Percentiles rank a stretch among this genome's conserved stretches.
Evolutionary conservation across 2,329 filamentous ascomycete genomes (phyloP).

Genomic region (Pseudogymnoascus sp.): DNA sequence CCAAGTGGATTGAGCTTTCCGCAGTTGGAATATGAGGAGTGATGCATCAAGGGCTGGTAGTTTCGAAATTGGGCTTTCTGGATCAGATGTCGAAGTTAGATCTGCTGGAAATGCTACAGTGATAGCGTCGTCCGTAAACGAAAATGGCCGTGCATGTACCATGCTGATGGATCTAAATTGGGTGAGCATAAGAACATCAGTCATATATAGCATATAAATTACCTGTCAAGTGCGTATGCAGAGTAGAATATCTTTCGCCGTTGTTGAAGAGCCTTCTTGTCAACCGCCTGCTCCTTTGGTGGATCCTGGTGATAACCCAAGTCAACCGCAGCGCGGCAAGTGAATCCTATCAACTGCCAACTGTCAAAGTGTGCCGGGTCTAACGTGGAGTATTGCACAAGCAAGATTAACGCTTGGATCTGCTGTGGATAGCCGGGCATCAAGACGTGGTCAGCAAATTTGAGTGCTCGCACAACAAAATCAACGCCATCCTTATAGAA

Average conservation of each 20-base stretch:
- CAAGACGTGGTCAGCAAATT: constrained; percentile 73
- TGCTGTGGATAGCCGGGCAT: constrained; percentile 77
- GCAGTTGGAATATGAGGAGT: constrained; percentile 70
- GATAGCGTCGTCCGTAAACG: constrained; percentile 83
- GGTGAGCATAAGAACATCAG: constrained; percentile 13
- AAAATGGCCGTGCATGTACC: constrained; percentile 79
- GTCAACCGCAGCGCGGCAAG: constrained; percentile 79
- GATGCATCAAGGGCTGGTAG: constrained; percentile 54
- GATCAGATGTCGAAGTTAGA: constrained; percentile 17
- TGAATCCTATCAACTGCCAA: constrained; percentile 89
- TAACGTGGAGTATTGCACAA: constrained; percentile 83
- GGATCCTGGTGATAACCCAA: constrained; percentile 90
- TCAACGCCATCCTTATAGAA: constrained; percentile 50
- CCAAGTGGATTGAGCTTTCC: constrained; percentile 79
- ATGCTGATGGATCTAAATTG: constrained; percentile 68
- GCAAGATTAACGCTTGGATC: constrained; percentile 77
- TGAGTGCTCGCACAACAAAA: constrained; percentile 57
- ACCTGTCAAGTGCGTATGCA: constrained; percentile 84
- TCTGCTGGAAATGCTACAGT: constrained; percentile 68
- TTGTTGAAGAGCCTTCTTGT: constrained; percentile 64
- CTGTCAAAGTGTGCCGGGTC: constrained; percentile 88
- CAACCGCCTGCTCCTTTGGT: constrained; percentile 57
- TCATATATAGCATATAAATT: constrained; percentile 21
- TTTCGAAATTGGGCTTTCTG: constrained; percentile 23
- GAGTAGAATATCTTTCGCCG: constrained; percentile 83